These are phyloP conservation scores for Lipomyces sp. DNA, from an alignment of 805 yeast genomes.

Conservation along the genomic window DNA sequence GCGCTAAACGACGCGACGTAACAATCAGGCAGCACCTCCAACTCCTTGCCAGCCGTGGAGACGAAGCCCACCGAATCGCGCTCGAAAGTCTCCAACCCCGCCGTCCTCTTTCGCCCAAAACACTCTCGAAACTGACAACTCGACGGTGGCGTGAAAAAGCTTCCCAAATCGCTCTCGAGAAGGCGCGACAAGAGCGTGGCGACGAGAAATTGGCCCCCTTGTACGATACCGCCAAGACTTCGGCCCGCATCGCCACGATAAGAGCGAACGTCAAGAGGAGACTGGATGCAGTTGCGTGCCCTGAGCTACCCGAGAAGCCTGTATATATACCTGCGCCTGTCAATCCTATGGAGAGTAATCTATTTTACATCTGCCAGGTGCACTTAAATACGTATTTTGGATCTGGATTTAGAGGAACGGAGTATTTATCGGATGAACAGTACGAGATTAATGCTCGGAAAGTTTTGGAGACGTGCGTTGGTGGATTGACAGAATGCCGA, in stretches of 20 bases:
- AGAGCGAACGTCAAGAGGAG: conserved; percentile 1
- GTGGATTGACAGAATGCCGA: conserved; percentile 4
- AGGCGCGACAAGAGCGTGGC: conserved; percentile 10
- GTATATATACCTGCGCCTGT: not conserved
- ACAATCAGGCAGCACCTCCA: conserved; percentile 13
- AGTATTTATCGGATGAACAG: not conserved
- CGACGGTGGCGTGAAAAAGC: conserved; percentile 10
- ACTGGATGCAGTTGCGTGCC: conserved; percentile 11
- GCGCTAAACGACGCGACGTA: conserved; percentile 13
- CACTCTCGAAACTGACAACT: conserved; percentile 9
- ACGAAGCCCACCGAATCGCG: conserved; percentile 4
- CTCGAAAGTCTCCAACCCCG: conserved; percentile 1
- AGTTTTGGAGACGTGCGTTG: not conserved
- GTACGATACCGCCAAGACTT: conserved; percentile 6
- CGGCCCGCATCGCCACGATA: conserved; percentile 8
- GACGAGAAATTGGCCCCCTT: conserved; percentile 8
- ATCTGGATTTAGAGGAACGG: conserved; percentile 7
- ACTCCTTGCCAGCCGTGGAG: conserved; percentile 7
- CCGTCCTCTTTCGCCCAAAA: conserved; percentile 4
- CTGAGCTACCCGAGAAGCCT: conserved; percentile 5
- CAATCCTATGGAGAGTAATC: conserved; percentile 4
- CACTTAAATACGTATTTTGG: not conserved
- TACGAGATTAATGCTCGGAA: not conserved
- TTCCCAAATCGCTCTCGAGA: conserved; percentile 2
- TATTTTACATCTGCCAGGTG: conserved; percentile 3